Percentiles rank a stretch among this genome's conserved stretches.
Evolutionary conservation across 129 eudicot genomes (phyloP).

Genomic region (Centaurea solstitialis): DNA sequence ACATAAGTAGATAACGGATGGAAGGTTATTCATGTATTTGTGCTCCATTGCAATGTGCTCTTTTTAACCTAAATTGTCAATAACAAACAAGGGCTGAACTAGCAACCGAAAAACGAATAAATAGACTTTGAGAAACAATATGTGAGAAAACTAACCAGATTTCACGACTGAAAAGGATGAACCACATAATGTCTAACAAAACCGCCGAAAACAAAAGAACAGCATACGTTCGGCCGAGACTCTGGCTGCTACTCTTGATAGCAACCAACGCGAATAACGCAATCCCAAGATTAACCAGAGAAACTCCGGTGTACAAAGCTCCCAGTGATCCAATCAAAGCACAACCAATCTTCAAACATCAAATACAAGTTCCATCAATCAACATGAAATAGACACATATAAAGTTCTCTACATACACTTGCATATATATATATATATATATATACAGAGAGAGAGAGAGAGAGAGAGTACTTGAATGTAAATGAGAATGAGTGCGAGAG

Average conservation of each 20-base stretch:
- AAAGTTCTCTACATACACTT: background rate
- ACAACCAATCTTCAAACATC: slow-evolving; percentile 74
- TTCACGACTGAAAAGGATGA: slow-evolving; percentile 64
- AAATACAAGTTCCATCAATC: slow-evolving; percentile 21
- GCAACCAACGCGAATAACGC: slow-evolving; percentile 82
- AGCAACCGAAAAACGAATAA: background rate
- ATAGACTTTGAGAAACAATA: background rate
- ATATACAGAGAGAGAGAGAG: background rate
- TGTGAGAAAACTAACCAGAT: slow-evolving; percentile 53
- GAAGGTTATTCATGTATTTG: background rate
- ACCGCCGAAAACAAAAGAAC: slow-evolving; percentile 64
- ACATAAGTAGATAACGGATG: background rate
- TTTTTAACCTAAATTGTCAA: background rate
- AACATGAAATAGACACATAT: background rate
- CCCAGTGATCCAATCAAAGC: slow-evolving; percentile 95
- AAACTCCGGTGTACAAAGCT: slow-evolving; percentile 78
- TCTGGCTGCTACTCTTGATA: slow-evolving; percentile 91
- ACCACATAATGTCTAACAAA: slow-evolving; percentile 71
- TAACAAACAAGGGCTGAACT: slow-evolving; percentile 9
- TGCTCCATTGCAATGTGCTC: background rate
- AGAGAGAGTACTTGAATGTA: slow-evolving; percentile 52
- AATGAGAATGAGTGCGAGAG: slow-evolving; percentile 65
- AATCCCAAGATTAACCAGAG: slow-evolving; percentile 67
- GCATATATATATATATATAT: background rate
- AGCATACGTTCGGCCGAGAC: slow-evolving; percentile 82